These are phyloP conservation scores for Gossypium aridum DNA, from an alignment of 441 rosid genomes.

Conservation along the genomic window DNA sequence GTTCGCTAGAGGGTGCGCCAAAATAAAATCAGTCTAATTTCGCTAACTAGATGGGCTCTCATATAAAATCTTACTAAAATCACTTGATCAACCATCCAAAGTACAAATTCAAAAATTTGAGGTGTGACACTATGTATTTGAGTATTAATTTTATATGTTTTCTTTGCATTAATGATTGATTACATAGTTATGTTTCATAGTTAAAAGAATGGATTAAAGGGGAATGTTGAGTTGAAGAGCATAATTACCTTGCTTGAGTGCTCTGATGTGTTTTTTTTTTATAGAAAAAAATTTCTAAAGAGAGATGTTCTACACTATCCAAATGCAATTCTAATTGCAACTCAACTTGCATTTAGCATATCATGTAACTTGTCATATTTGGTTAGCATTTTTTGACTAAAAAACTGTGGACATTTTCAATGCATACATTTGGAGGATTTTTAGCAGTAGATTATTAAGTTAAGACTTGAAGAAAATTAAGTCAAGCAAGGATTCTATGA, in stretches of 20 bases:
- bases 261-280: no score
- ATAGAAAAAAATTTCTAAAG: no score
- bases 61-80: not conserved
- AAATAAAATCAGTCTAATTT: no score
- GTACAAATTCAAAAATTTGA: not conserved
- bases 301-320: not conserved
- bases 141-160: not conserved
- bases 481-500: no score
- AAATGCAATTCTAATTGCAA: not conserved
- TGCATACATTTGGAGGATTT: no score
- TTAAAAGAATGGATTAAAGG: not conserved
- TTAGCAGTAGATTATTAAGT: no score
- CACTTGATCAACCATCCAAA: not conserved
- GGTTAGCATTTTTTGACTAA: no score
- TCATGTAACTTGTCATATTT: not conserved
- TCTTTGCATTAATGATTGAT: not conserved
- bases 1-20: no score
- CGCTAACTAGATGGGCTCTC: not conserved
- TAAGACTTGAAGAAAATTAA: no score
- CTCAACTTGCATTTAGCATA: not conserved
- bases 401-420: no score
- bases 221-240: not conserved
- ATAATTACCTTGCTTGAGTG: not conserved
- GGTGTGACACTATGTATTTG: not conserved
- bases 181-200: not conserved